Evolutionary conservation across 257 asterid species (phyloP).

Genomic region (Leptodermis oblonga): DNA sequence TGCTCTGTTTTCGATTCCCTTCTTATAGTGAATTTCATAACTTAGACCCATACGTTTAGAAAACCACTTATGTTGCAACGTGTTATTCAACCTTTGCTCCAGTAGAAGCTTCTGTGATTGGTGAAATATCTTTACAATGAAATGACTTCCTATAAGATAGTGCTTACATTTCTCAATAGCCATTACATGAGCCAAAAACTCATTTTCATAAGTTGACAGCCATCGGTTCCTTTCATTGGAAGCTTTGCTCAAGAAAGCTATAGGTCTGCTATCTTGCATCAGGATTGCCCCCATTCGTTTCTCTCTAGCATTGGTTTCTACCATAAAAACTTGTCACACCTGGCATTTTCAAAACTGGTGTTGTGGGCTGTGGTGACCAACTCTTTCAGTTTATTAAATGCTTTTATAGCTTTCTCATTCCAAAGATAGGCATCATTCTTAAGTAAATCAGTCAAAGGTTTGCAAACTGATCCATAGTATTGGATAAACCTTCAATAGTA

Average conservation of each 20-base stretch:
- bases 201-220: neutral
- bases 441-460: neutral
- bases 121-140: neutral
- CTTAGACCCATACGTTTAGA: neutral
- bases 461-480: neutral
- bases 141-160: neutral
- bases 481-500: neutral
- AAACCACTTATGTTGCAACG: neutral
- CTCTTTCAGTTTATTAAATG: neutral
- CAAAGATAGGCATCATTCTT: neutral
- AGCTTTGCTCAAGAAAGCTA: neutral
- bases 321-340: neutral
- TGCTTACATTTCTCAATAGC: neutral
- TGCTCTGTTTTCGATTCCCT: neutral
- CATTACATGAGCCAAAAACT: neutral
- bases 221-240: neutral
- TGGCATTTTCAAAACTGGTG: neutral
- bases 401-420: neutral
- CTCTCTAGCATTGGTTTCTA: neutral
- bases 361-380: neutral
- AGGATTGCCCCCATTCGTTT: neutral
- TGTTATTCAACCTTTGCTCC: neutral
- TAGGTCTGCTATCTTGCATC: neutral
- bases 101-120: neutral
- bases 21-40: neutral